A percentile compares a stretch with the other conserved stretches of the same genome.
Evolutionary conservation across 1,139 yeast genomes (phyloP).

Genomic region (Wickerhamomyces sp.): DNA sequence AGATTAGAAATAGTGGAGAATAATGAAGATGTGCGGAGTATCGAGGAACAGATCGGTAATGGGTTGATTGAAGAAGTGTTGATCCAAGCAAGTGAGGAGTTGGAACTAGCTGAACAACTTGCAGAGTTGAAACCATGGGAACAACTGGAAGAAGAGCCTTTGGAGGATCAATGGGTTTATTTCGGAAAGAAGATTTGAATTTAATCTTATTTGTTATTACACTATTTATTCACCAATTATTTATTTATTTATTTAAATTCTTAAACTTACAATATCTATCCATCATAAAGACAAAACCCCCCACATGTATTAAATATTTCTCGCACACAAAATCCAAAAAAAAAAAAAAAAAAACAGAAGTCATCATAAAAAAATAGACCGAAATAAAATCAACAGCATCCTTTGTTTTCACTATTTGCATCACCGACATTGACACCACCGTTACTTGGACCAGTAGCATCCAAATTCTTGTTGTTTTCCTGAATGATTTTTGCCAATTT

Average conservation of each 20-base stretch:
- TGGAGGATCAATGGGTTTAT: constrained; percentile 69
- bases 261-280: constrained; percentile 2
- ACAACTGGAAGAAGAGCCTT: constrained; percentile 62
- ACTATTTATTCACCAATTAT: background rate
- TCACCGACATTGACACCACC: constrained; percentile 27
- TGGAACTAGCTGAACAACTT: constrained; percentile 61
- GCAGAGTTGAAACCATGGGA: constrained; percentile 66
- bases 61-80: constrained; percentile 83
- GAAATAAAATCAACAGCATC: constrained; percentile 15
- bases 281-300: background rate
- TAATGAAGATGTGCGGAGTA: constrained; percentile 58
- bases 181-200: constrained; percentile 52
- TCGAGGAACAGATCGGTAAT: constrained; percentile 72
- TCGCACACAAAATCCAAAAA: background rate
- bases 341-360: background rate
- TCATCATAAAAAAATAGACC: background rate
- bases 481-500: constrained; percentile 86
- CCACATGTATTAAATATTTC: background rate
- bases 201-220: background rate
- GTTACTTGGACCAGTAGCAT: constrained; percentile 24
- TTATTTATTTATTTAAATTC: constrained; percentile 1
- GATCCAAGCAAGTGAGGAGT: constrained; percentile 81
- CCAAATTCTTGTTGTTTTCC: constrained; percentile 55
- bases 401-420: constrained; percentile 4
- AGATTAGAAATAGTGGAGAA: constrained; percentile 64